Conservation (phyloP, 2,329 filamentous ascomycete genomes). For the Ophiostoma piceae region DNA sequence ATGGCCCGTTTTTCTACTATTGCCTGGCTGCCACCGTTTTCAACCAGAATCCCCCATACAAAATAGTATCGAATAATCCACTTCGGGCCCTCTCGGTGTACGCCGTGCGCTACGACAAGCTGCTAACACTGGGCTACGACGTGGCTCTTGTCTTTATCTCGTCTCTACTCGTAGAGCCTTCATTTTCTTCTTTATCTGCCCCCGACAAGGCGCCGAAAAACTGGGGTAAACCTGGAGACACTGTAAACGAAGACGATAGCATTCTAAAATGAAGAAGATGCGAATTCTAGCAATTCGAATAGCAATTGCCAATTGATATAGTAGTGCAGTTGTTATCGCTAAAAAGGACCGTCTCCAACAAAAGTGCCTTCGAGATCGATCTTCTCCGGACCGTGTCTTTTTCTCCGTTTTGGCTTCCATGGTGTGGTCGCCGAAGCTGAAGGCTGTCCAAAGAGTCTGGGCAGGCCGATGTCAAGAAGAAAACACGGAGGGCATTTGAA, state of each 20-base stretch:
- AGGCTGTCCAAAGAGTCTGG: background rate
- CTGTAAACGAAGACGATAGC: background rate
- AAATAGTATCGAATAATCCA: background rate
- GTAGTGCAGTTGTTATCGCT: background rate
- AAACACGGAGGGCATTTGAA: background rate
- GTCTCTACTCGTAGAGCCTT: background rate
- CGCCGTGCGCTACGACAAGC: background rate
- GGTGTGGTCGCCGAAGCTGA: background rate
- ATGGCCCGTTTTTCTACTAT: background rate
- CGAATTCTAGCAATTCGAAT: background rate
- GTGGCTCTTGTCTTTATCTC: background rate
- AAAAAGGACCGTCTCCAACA: background rate
- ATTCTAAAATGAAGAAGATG: background rate
- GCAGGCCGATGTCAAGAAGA: background rate
- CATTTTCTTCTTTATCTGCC: background rate
- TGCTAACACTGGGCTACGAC: background rate
- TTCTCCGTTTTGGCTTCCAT: background rate
- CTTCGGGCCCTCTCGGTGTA: slow-evolving; percentile 12
- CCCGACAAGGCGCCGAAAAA: slow-evolving; percentile 12
- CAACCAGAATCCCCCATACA: background rate
- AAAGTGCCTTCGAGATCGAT: background rate
- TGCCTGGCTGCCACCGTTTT: background rate
- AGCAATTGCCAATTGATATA: background rate
- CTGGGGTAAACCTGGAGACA: slow-evolving; percentile 10
- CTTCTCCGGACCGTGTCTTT: background rate